These are phyloP conservation scores for Rhizomucor miehei DNA, from an alignment of 371 early-diverging fungal genomes.

Conservation along the genomic window DNA sequence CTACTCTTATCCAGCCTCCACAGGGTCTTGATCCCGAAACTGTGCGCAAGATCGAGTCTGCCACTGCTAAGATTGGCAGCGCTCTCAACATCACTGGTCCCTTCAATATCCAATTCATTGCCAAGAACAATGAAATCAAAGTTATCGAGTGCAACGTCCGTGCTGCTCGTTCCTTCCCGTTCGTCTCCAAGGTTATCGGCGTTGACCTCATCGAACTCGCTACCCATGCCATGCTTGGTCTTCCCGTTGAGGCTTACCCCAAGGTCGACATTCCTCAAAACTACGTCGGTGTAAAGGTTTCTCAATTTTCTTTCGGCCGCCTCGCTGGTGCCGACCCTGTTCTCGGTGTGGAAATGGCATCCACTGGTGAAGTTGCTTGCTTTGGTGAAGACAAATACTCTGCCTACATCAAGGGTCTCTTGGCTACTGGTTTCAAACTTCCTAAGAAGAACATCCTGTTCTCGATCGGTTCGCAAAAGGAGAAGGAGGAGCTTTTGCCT, in stretches of 20 bases:
- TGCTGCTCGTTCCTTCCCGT: slow-evolving; percentile 95
- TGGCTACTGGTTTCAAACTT: slow-evolving; percentile 70
- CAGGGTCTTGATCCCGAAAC: slow-evolving; percentile 67
- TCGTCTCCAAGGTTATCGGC: slow-evolving; percentile 91
- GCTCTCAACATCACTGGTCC: slow-evolving; percentile 93
- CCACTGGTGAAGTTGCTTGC: slow-evolving; percentile 97
- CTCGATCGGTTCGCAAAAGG: slow-evolving; percentile 71
- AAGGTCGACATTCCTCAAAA: slow-evolving; percentile 65
- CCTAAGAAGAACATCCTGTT: slow-evolving; percentile 70
- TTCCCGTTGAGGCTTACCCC: slow-evolving; percentile 59
- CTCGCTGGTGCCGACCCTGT: slow-evolving; percentile 93
- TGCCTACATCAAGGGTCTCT: slow-evolving; percentile 88
- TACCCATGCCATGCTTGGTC: slow-evolving; percentile 72
- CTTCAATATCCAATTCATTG: slow-evolving; percentile 95
- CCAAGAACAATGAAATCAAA: slow-evolving; percentile 81
- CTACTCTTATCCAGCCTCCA: slow-evolving; percentile 88
- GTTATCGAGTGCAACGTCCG: slow-evolving; percentile 97
- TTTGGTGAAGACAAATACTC: slow-evolving; percentile 88
- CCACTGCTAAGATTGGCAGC: slow-evolving; percentile 86
- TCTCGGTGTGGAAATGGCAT: slow-evolving; percentile 97
- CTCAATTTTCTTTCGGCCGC: slow-evolving; percentile 93
- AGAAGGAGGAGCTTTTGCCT: slow-evolving; percentile 63
- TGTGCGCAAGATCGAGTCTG: slow-evolving; percentile 74
- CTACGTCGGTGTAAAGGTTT: slow-evolving; percentile 89
- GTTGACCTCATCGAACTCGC: slow-evolving; percentile 89